These are phyloP conservation scores for Sugiyamaella sp. DNA, from an alignment of 1,139 yeast genomes.

Conservation along the genomic window DNA sequence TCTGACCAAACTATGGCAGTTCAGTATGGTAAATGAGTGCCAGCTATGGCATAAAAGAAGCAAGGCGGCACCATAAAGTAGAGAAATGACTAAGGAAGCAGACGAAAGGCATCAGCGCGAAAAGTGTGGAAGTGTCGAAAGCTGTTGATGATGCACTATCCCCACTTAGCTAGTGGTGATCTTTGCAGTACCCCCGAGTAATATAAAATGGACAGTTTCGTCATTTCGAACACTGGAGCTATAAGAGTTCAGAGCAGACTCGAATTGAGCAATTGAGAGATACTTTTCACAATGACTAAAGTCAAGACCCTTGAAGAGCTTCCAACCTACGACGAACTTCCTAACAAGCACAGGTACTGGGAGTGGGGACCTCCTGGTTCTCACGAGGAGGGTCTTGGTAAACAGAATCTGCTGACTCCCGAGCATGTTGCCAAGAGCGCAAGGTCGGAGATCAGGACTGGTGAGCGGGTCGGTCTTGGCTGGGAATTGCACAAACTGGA, in stretches of 20 bases:
- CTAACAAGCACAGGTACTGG: conserved; percentile 32
- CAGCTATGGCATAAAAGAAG: no score
- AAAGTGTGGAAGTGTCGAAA: no score
- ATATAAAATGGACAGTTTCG: no score
- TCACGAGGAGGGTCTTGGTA: conserved; percentile 33
- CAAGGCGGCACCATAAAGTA: no score
- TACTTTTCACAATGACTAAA: not conserved
- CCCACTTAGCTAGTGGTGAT: no score
- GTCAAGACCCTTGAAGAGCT: conserved; percentile 26
- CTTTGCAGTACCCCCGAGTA: no score
- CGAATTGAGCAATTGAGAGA: not conserved
- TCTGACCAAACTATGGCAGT: no score
- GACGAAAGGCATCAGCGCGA: no score
- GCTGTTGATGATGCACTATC: no score
- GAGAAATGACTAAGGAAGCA: no score
- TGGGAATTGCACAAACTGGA: conserved; percentile 31
- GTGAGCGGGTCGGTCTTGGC: conserved; percentile 31
- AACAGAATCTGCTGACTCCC: conserved; percentile 30
- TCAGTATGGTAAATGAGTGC: no score
- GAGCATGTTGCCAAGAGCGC: conserved; percentile 31
- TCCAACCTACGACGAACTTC: conserved; percentile 29
- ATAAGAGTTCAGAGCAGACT: not conserved
- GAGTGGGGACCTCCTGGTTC: conserved; percentile 35
- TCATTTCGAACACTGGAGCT: no score
- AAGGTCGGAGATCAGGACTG: conserved; percentile 30